Evolutionary conservation across 129 eudicot genomes (phyloP).

Genomic region (Centella asiatica): DNA sequence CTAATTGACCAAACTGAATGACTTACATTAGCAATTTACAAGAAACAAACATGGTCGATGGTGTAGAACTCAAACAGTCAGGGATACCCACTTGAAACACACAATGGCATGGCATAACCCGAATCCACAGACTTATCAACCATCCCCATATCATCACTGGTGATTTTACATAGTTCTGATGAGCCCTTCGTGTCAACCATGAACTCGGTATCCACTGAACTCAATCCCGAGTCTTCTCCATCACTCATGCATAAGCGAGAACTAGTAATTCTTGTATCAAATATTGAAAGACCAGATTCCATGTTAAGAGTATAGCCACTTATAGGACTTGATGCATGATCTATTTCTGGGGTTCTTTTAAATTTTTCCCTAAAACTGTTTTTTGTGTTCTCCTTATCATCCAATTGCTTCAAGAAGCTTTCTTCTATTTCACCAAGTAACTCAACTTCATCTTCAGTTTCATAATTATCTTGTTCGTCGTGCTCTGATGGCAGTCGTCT

Average conservation of each 20-base stretch:
- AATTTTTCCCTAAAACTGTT: constrained; percentile 43
- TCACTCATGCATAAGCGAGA: constrained; percentile 38
- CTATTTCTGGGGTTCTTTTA: constrained; percentile 23
- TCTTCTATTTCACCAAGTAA: constrained; percentile 68
- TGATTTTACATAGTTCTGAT: background rate
- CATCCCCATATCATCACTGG: constrained; percentile 32
- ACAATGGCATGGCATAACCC: background rate
- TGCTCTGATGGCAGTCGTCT: constrained; percentile 36
- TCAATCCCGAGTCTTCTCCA: constrained; percentile 35
- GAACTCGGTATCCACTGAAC: constrained; percentile 9
- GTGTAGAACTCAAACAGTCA: background rate
- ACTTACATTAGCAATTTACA: constrained; percentile 16
- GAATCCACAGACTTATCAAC: constrained; percentile 26
- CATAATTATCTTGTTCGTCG: constrained; percentile 22
- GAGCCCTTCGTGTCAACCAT: constrained; percentile 3
- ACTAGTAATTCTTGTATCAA: constrained; percentile 27
- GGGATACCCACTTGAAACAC: constrained; percentile 20
- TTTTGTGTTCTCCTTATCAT: constrained; percentile 40
- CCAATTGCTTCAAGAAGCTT: constrained; percentile 44
- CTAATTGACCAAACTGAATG: constrained; percentile 10
- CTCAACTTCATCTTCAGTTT: constrained; percentile 37
- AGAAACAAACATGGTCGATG: background rate
- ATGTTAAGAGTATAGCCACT: constrained; percentile 26
- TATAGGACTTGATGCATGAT: constrained; percentile 23
- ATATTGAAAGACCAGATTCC: constrained; percentile 25